A percentile compares a stretch with the other conserved stretches of the same genome.
Conservation (phyloP, 2,329 filamentous ascomycete genomes). For the Penicillium sp. region DNA sequence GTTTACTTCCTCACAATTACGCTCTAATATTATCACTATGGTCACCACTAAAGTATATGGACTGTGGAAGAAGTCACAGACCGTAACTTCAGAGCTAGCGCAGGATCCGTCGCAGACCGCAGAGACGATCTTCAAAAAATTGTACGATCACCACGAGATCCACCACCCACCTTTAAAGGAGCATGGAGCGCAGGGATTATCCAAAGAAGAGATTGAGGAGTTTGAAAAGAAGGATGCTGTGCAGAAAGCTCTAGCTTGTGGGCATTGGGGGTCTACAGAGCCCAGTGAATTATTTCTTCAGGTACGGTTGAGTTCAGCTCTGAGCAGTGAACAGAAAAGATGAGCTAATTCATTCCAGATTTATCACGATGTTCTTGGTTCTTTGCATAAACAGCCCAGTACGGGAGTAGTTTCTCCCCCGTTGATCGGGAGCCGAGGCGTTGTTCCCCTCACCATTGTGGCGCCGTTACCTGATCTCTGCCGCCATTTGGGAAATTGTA, state of each 20-base stretch:
- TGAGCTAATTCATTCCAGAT: slow-evolving; percentile 44
- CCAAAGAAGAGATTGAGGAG: slow-evolving; percentile 19
- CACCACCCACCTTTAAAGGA: slow-evolving; percentile 13
- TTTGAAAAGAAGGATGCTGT: slow-evolving; percentile 45
- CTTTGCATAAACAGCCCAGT: slow-evolving; percentile 42
- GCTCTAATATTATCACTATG: slow-evolving; percentile 19
- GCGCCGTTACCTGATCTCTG: slow-evolving; percentile 69
- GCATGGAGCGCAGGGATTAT: slow-evolving; percentile 8
- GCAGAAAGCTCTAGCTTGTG: slow-evolving; percentile 58
- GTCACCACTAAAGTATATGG: slow-evolving; percentile 51
- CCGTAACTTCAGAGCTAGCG: slow-evolving; percentile 60
- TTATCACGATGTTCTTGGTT: slow-evolving; percentile 62
- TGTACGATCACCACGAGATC: slow-evolving; percentile 48
- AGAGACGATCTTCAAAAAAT: slow-evolving; percentile 53
- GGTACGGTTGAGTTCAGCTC: slow-evolving; percentile 32
- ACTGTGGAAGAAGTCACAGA: slow-evolving; percentile 54
- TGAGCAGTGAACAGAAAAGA: not conserved
- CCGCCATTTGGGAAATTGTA: slow-evolving; percentile 73
- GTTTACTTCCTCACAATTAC: not conserved
- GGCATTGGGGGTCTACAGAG: slow-evolving; percentile 63
- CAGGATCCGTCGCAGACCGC: slow-evolving; percentile 55
- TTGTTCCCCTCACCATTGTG: slow-evolving; percentile 67
- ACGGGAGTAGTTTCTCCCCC: slow-evolving; percentile 56
- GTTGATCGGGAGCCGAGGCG: slow-evolving; percentile 61
- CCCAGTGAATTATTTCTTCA: slow-evolving; percentile 69